Evolutionary conservation across 345 rosid species (phyloP).

Genomic region (Acer yangbiense): DNA sequence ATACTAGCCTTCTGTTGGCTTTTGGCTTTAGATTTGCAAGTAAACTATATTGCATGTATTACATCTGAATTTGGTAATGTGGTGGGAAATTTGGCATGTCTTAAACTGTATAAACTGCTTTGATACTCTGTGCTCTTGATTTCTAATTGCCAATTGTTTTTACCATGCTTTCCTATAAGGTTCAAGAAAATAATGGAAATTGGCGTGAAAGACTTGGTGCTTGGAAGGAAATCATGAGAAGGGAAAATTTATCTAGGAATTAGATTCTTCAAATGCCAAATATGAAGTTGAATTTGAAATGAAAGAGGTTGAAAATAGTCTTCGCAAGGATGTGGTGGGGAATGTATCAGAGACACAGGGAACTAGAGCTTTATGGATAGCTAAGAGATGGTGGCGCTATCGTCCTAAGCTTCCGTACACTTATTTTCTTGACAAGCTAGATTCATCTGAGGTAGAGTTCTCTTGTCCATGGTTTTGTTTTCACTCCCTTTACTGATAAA

Average conservation of each 20-base stretch:
- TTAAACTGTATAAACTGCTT: slow-evolving; percentile 18
- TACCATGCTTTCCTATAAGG: slow-evolving; percentile 35
- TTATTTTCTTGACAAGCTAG: slow-evolving; percentile 91
- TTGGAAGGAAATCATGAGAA: slow-evolving; percentile 72
- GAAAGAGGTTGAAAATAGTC: slow-evolving; percentile 96
- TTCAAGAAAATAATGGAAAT: slow-evolving; percentile 40
- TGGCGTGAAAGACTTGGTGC: slow-evolving; percentile 78
- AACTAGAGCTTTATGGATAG: slow-evolving; percentile 87
- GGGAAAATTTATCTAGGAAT: slow-evolving; percentile 64
- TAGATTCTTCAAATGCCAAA: slow-evolving; percentile 60
- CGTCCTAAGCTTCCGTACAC: slow-evolving; percentile 92
- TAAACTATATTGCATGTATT: neutral
- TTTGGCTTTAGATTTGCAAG: neutral
- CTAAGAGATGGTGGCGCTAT: slow-evolving; percentile 98
- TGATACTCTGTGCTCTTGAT: neutral
- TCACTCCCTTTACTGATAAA: neutral
- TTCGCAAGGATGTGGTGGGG: slow-evolving; percentile 72
- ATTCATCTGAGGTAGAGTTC: slow-evolving; percentile 70
- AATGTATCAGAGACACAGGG: slow-evolving; percentile 62
- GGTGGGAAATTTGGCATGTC: neutral
- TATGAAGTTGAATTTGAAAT: slow-evolving; percentile 95
- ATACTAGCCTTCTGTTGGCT: neutral
- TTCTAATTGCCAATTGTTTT: neutral
- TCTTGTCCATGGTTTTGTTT: slow-evolving; percentile 3
- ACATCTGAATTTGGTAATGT: neutral